Percentiles rank a stretch among this genome's conserved stretches.
These are phyloP conservation scores for Periconia sp. DNA, from an alignment of 2,329 filamentous ascomycete species.

Conservation along the genomic window DNA sequence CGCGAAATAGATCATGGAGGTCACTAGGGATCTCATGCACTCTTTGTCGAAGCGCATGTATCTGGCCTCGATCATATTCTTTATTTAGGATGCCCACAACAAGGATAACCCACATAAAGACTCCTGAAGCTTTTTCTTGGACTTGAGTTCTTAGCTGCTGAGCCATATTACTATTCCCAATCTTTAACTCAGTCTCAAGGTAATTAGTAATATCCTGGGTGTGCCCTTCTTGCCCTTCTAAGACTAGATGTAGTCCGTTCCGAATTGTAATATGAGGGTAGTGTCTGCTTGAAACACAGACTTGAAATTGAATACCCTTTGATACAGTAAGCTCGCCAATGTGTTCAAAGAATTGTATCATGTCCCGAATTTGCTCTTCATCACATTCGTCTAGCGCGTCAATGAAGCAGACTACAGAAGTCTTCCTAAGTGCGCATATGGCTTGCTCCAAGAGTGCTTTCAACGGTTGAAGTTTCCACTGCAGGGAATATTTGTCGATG, in stretches of 20 bases:
- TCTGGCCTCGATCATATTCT: conserved; percentile 37
- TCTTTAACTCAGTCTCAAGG: conserved; percentile 17
- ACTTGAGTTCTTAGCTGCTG: conserved; percentile 33
- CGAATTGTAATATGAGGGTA: conserved; percentile 52
- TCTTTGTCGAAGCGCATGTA: conserved; percentile 7
- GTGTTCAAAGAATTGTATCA: conserved; percentile 51
- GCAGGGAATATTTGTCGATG: neutral
- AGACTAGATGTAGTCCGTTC: conserved; percentile 29
- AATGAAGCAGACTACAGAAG: conserved; percentile 22
- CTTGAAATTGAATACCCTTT: conserved; percentile 16
- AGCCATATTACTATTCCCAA: conserved; percentile 13
- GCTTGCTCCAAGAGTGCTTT: conserved; percentile 18
- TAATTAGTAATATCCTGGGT: conserved; percentile 37
- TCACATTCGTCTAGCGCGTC: conserved; percentile 58
- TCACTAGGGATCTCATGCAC: conserved; percentile 9
- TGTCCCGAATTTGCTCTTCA: conserved; percentile 47
- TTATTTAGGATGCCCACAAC: conserved; percentile 54
- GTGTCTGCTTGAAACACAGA: conserved; percentile 57
- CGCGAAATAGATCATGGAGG: conserved; percentile 9
- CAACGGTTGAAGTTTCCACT: conserved; percentile 11
- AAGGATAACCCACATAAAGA: conserved; percentile 55
- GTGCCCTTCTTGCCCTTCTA: conserved; percentile 46
- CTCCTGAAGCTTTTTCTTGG: conserved; percentile 43
- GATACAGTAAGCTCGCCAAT: conserved; percentile 35
- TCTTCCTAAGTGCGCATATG: conserved; percentile 8